Conservation (phyloP, 2,329 filamentous ascomycete genomes). For the Tolypocladium endophyticum region DNA sequence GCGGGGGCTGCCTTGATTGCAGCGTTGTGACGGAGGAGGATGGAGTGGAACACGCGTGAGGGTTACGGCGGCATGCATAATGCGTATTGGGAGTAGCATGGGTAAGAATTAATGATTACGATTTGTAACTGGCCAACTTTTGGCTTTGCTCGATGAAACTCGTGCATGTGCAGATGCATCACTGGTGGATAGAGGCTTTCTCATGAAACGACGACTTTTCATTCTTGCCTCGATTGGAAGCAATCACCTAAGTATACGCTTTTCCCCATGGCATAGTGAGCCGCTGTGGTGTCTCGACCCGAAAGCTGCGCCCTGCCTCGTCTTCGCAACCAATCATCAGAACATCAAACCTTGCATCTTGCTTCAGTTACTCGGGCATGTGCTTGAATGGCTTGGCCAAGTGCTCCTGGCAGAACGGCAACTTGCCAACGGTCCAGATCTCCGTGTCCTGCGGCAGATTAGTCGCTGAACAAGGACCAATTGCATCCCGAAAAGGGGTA, state of each 20-base stretch:
- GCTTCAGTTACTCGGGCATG: constrained; percentile 45
- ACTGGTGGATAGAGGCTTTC: not conserved
- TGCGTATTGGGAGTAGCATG: not conserved
- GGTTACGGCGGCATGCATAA: not conserved
- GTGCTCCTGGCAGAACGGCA: constrained; percentile 59
- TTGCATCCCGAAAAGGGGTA: constrained; percentile 3
- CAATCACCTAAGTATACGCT: not conserved
- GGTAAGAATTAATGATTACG: not conserved
- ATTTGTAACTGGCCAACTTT: not conserved
- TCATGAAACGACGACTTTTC: not conserved
- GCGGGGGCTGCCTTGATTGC: constrained; percentile 18
- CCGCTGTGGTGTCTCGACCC: not conserved
- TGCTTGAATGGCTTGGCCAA: constrained; percentile 51
- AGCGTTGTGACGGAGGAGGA: too few relatives aligned
- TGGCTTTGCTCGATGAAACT: not conserved
- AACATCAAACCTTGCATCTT: not conserved
- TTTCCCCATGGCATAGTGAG: not conserved
- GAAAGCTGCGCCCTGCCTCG: not conserved
- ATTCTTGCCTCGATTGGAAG: not conserved
- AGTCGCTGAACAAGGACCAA: constrained; percentile 1
- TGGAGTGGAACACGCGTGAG: not conserved
- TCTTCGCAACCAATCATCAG: not conserved
- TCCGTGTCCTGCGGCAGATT: constrained; percentile 44
- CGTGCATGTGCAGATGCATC: not conserved
- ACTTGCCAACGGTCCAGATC: constrained; percentile 60